A percentile compares a stretch with the other conserved stretches of the same genome.
Evolutionary conservation across 1,284 basidiomycete species (phyloP).

Genomic region (Cryptococcus sp.): DNA sequence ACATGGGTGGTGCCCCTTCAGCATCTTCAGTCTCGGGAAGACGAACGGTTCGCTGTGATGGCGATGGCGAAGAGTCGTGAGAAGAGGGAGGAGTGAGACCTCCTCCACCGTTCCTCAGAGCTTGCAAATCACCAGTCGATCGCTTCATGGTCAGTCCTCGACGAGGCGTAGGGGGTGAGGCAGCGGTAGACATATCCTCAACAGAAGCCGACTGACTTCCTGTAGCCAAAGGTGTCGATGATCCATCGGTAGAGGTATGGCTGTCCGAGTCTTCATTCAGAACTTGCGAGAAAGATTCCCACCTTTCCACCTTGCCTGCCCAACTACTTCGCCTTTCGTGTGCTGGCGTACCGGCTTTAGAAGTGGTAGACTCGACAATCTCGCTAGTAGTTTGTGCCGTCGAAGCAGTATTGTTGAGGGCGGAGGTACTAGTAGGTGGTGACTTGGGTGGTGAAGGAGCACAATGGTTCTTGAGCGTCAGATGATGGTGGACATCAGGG

Average conservation of each 20-base stretch:
- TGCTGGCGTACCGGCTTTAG: constrained; percentile 32
- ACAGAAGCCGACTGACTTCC: constrained; percentile 26
- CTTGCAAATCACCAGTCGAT: constrained; percentile 33
- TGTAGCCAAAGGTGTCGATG: constrained; percentile 27
- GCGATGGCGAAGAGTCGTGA: constrained; percentile 42
- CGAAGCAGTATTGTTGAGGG: not conserved
- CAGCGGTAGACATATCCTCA: constrained; percentile 3
- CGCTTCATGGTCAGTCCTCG: constrained; percentile 20
- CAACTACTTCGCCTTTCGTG: constrained; percentile 41
- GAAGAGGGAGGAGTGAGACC: constrained; percentile 43
- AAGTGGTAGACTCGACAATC: constrained; percentile 12
- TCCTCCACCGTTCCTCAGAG: constrained; percentile 14
- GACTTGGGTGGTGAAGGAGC: constrained; percentile 46
- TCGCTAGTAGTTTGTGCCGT: not conserved
- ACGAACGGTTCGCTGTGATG: constrained; percentile 12
- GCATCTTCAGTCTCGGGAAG: constrained; percentile 1
- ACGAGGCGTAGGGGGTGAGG: constrained; percentile 14
- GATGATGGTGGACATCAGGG: constrained; percentile 41
- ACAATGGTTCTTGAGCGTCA: constrained; percentile 42
- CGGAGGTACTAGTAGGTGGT: constrained; percentile 22
- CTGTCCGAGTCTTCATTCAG: constrained; percentile 6
- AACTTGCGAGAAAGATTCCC: constrained; percentile 26
- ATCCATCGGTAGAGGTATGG: constrained; percentile 17
- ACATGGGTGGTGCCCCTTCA: not conserved
- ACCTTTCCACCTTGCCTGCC: constrained; percentile 27